A percentile compares a stretch with the other conserved stretches of the same genome.
These are phyloP conservation scores for Lophiostoma macrostomum DNA, from an alignment of 495 filamentous ascomycete genomes.

Conservation along the genomic window DNA sequence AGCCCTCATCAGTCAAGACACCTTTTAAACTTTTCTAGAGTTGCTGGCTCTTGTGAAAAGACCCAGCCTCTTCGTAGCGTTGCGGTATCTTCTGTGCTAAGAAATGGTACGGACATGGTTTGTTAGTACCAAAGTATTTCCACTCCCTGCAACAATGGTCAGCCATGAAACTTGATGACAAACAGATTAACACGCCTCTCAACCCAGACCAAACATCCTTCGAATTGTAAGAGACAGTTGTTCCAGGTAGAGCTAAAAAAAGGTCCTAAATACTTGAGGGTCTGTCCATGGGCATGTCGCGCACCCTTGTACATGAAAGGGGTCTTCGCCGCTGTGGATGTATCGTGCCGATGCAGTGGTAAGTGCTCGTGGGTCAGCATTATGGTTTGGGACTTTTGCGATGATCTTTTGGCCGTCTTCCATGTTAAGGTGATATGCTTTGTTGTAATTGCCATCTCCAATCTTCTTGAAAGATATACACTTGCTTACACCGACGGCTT, in stretches of 20 bases:
- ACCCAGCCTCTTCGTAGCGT: conserved; percentile 3
- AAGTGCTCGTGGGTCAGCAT: background rate
- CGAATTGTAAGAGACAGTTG: conserved; percentile 13
- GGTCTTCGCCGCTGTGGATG: conserved; percentile 10
- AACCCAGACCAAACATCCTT: conserved; percentile 18
- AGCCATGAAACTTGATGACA: conserved; percentile 2
- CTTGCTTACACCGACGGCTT: conserved; percentile 8
- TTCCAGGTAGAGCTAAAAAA: conserved; percentile 21
- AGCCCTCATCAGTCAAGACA: conserved; percentile 16
- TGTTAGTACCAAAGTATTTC: conserved; percentile 10
- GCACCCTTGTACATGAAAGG: conserved; percentile 21
- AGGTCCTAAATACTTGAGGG: conserved; percentile 17
- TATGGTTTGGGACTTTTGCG: conserved; percentile 5
- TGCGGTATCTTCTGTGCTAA: conserved; percentile 9
- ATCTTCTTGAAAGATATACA: conserved; percentile 8
- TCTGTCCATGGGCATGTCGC: conserved; percentile 18
- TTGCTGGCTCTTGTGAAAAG: conserved; percentile 19
- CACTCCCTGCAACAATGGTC: conserved; percentile 17
- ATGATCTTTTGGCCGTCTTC: conserved; percentile 7
- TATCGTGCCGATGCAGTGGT: conserved; percentile 17
- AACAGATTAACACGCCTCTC: conserved; percentile 16
- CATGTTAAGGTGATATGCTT: conserved; percentile 1
- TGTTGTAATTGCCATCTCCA: conserved; percentile 7
- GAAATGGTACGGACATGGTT: conserved; percentile 24
- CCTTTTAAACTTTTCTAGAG: conserved; percentile 12